Evolutionary conservation across 1,284 basidiomycete species (phyloP).

Genomic region (Ganoderma lucidum): DNA sequence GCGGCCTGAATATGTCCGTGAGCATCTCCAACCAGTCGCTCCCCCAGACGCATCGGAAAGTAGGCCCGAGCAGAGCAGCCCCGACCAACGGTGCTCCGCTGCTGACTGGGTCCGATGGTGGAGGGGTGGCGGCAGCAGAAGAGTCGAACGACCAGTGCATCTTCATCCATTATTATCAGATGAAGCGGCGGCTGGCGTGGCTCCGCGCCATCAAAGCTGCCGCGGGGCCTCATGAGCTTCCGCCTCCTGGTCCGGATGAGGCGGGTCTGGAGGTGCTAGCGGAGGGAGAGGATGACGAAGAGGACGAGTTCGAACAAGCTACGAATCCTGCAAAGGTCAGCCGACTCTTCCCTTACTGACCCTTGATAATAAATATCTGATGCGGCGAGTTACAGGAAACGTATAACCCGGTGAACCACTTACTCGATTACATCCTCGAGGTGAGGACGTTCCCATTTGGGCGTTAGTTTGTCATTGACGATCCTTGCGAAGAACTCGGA

Average conservation of each 20-base stretch:
- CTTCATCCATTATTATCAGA: slow-evolving; percentile 36
- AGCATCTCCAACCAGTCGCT: slow-evolving; percentile 12
- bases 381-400: not conserved
- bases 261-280: not conserved
- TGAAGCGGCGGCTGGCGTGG: slow-evolving; percentile 29
- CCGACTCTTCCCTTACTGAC: not conserved
- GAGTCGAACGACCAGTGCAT: slow-evolving; percentile 30
- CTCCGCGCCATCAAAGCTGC: slow-evolving; percentile 26
- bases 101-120: not conserved
- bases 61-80: slow-evolving; percentile 3
- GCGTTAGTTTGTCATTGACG: too few relatives aligned
- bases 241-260: slow-evolving; percentile 9
- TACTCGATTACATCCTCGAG: slow-evolving; percentile 18
- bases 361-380: not conserved
- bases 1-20: slow-evolving; percentile 4
- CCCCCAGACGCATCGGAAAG: not conserved
- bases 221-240: slow-evolving; percentile 28
- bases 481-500: not conserved
- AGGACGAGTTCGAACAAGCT: slow-evolving; percentile 7
- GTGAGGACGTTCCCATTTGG: not conserved
- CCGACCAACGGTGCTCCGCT: not conserved
- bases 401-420: slow-evolving; percentile 15
- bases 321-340: not conserved
- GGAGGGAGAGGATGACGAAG: not conserved
- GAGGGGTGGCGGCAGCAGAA: not conserved